Percentiles rank a stretch among this genome's conserved stretches.
These are phyloP conservation scores for Monilinia laxa DNA, from an alignment of 2,329 filamentous ascomycete genomes.

Conservation along the genomic window DNA sequence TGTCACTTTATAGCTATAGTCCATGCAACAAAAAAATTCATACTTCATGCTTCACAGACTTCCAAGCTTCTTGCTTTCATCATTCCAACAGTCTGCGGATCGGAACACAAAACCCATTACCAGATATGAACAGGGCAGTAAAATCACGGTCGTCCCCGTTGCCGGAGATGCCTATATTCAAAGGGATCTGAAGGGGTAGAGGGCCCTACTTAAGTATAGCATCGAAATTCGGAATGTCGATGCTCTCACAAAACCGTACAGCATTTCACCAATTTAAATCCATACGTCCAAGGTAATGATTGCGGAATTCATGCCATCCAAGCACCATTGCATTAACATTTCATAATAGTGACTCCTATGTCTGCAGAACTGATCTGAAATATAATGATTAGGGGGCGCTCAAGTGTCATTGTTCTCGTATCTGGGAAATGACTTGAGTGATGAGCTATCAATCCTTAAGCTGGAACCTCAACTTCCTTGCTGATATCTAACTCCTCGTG, in stretches of 20 bases:
- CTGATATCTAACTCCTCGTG: slow-evolving; percentile 65
- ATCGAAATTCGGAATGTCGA: background rate
- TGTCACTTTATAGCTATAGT: background rate
- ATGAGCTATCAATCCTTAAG: background rate
- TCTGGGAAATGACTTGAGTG: background rate
- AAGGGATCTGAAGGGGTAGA: background rate
- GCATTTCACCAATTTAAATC: background rate
- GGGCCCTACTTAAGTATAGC: background rate
- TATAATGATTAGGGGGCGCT: background rate
- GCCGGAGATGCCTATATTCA: background rate
- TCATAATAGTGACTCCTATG: background rate
- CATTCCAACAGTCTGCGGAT: too few species aligned
- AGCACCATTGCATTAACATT: background rate
- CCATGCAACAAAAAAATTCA: background rate
- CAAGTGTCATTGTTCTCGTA: background rate
- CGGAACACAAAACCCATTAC: background rate
- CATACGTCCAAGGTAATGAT: background rate
- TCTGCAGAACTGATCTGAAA: background rate
- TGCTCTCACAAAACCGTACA: background rate
- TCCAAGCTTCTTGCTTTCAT: background rate
- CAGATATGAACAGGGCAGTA: too few species aligned
- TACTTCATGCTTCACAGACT: background rate
- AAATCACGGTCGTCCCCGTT: too few species aligned
- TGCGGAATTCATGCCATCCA: background rate
- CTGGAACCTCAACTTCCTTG: slow-evolving; percentile 47